Percentiles rank a stretch among this genome's conserved stretches.
These are phyloP conservation scores for Lipomyces anomalus DNA, from an alignment of 805 yeast genomes.

Conservation along the genomic window DNA sequence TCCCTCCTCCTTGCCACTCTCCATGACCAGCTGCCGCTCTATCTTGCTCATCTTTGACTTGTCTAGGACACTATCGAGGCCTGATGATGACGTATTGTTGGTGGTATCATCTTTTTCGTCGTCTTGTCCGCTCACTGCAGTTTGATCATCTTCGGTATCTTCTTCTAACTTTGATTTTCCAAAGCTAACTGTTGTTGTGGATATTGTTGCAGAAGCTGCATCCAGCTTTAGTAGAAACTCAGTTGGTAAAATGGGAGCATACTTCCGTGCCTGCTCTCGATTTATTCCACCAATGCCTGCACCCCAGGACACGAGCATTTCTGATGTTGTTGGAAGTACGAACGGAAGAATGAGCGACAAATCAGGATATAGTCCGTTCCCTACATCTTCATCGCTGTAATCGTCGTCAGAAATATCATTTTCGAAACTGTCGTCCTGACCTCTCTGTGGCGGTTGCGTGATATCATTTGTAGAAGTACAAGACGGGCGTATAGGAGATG, in stretches of 20 bases:
- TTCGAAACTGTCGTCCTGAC: constrained; percentile 1
- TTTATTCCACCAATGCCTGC: constrained; percentile 63
- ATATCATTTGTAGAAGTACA: background rate
- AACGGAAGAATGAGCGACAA: constrained; percentile 40
- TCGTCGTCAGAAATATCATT: constrained; percentile 23
- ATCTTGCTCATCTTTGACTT: constrained; percentile 6
- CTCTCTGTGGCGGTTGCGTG: background rate
- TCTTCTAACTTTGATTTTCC: no score
- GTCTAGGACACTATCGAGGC: background rate
- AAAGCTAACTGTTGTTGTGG: no score
- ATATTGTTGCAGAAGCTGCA: no score
- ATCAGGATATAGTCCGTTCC: constrained; percentile 30
- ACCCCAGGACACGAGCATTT: constrained; percentile 70
- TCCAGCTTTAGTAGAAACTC: constrained; percentile 67
- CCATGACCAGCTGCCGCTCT: constrained; percentile 10
- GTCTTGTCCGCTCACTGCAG: background rate
- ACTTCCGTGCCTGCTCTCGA: constrained; percentile 47
- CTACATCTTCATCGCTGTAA: constrained; percentile 9
- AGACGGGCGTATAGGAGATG: no score
- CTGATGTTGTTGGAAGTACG: constrained; percentile 65
- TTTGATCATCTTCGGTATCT: background rate
- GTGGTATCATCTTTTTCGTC: background rate
- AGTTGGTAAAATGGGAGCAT: constrained; percentile 68
- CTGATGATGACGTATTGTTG: no score
- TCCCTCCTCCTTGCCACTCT: background rate